Conservation (phyloP, 345 rosid species). For the Aquilaria malaccensis region DNA sequence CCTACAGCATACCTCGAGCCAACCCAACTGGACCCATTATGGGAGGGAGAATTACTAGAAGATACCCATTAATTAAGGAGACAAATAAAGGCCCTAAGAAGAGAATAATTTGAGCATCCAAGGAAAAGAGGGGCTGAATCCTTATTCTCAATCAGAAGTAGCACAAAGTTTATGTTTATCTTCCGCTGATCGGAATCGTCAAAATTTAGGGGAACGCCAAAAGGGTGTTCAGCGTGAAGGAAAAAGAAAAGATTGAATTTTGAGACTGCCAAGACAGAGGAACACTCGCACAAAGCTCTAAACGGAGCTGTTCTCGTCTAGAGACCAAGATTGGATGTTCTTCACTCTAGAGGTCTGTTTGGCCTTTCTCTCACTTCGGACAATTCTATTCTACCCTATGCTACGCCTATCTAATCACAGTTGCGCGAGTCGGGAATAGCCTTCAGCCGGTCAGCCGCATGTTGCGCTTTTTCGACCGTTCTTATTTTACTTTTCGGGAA, state of each 20-base stretch:
- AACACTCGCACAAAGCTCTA: not conserved
- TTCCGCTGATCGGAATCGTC: too few species aligned
- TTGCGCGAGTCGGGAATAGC: too few species aligned
- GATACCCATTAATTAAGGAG: slow-evolving; percentile 7
- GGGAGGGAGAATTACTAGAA: slow-evolving; percentile 11
- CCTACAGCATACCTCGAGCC: slow-evolving; percentile 7
- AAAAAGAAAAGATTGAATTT: not conserved
- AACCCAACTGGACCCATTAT: slow-evolving; percentile 12
- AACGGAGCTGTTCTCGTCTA: not conserved
- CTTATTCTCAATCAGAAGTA: not conserved
- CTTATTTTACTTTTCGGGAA: too few species aligned
- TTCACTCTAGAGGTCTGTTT: slow-evolving; percentile 3
- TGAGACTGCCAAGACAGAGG: not conserved
- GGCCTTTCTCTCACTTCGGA: not conserved
- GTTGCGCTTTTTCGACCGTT: too few species aligned
- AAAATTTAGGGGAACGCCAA: too few species aligned
- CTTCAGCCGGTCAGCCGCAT: too few species aligned
- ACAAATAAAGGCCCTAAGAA: slow-evolving; percentile 15
- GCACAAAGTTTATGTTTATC: too few species aligned
- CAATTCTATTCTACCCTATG: not conserved
- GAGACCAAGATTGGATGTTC: slow-evolving; percentile 9
- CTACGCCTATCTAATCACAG: too few species aligned
- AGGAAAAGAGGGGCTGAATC: slow-evolving; percentile 8
- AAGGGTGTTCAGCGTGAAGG: not conserved
- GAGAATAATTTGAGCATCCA: slow-evolving; percentile 5